phyloP scores from a whole-genome alignment of 164 flowering plant genomes.

The Aristolochia contorta region DNA sequence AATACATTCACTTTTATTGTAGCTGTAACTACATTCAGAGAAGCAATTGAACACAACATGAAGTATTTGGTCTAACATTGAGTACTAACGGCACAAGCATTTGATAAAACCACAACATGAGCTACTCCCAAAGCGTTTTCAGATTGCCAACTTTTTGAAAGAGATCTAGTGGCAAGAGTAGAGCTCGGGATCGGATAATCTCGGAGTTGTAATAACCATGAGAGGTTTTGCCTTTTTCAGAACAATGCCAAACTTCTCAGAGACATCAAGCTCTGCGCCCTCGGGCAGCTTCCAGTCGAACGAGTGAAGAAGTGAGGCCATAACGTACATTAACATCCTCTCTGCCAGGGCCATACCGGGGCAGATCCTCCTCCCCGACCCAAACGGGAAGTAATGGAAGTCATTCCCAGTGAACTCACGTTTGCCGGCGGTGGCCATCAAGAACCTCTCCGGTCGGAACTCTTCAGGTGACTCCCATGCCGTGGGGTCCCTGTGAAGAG shows the following conservation, averaged over 20 bases:
- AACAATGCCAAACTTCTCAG: conserved; percentile 5
- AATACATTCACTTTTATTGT: too few relatives aligned
- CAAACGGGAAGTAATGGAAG: conserved; percentile 7
- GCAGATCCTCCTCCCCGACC: conserved; percentile 7
- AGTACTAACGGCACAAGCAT: too few relatives aligned
- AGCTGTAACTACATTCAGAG: too few relatives aligned
- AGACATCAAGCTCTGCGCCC: conserved; percentile 1
- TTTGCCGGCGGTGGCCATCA: background rate
- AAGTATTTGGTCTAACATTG: too few relatives aligned
- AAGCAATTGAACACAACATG: too few relatives aligned
- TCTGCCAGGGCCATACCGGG: conserved; percentile 1
- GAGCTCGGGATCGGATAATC: background rate
- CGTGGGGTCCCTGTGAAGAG: conserved; percentile 1
- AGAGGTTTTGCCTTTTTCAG: conserved; percentile 3
- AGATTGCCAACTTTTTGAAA: too few relatives aligned
- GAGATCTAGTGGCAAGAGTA: background rate
- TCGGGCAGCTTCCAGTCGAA: conserved; percentile 6
- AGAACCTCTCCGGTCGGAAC: conserved; percentile 7
- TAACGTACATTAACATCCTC: background rate
- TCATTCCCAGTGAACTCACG: conserved; percentile 6
- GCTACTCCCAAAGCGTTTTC: too few relatives aligned
- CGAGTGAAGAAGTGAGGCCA: conserved; percentile 3
- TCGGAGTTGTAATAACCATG: background rate
- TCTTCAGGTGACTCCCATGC: background rate
- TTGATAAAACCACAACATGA: too few relatives aligned